phyloP scores from a whole-genome alignment of 495 filamentous ascomycete genomes.

The Aspergillus heteromorphus region DNA sequence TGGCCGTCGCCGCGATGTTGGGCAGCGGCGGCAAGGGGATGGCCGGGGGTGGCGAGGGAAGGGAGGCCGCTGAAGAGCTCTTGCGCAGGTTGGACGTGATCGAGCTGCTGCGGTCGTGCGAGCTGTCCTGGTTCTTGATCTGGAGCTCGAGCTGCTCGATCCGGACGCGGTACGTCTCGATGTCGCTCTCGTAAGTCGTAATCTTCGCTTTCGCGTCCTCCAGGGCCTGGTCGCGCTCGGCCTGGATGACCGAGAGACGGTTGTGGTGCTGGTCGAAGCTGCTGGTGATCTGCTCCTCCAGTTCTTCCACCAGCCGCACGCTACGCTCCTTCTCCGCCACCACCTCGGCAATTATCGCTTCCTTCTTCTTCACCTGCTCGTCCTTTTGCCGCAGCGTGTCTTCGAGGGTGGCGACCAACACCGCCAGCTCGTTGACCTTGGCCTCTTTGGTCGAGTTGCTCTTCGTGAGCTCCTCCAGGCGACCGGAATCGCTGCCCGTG shows the following conservation, averaged over 20 bases:
- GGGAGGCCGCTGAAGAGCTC: slow-evolving; percentile 71
- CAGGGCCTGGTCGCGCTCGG: slow-evolving; percentile 46
- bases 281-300: slow-evolving; percentile 92
- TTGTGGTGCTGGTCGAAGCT: slow-evolving; percentile 94
- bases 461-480: slow-evolving; percentile 32
- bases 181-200: slow-evolving; percentile 43
- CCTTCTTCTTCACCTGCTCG: slow-evolving; percentile 68
- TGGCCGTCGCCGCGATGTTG: slow-evolving; percentile 34
- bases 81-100: slow-evolving; percentile 76
- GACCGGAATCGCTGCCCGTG: slow-evolving; percentile 33
- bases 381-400: slow-evolving; percentile 63
- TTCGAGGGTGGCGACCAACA: slow-evolving; percentile 51
- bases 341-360: slow-evolving; percentile 53
- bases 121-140: slow-evolving; percentile 38
- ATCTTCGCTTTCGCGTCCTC: slow-evolving; percentile 45
- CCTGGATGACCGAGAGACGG: slow-evolving; percentile 64
- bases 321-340: slow-evolving; percentile 71
- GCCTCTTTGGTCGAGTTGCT: slow-evolving; percentile 33
- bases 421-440: slow-evolving; percentile 46
- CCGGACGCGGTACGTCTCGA: slow-evolving; percentile 45
- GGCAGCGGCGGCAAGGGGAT: slow-evolving; percentile 72
- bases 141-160: slow-evolving; percentile 50
- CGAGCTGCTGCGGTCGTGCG: slow-evolving; percentile 70
- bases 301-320: slow-evolving; percentile 83
- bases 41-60: slow-evolving; percentile 93